These are phyloP conservation scores for Babesia ovis DNA, from an alignment of 169 alveolate genomes.

Conservation along the genomic window DNA sequence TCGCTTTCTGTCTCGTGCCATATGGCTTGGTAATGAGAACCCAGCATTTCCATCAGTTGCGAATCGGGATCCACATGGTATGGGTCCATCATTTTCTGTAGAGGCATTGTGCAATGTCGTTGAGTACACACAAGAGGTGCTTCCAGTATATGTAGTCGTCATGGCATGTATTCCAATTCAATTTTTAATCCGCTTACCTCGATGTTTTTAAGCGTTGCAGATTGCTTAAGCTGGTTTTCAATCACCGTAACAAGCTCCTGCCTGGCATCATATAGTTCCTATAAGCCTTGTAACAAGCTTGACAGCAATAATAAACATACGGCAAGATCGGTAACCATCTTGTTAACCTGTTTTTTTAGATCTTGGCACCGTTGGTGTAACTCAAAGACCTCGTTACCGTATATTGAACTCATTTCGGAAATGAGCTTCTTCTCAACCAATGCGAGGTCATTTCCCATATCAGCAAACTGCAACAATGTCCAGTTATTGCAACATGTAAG, in stretches of 20 bases:
- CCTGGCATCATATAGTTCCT: conserved; percentile 37
- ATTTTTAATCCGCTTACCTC: conserved; percentile 10
- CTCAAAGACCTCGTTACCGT: conserved; percentile 43
- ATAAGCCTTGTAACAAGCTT: background rate
- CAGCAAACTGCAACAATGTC: conserved; percentile 30
- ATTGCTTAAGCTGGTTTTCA: conserved; percentile 12
- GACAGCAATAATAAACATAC: conserved; percentile 10
- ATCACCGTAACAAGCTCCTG: conserved; percentile 9
- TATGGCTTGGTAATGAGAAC: background rate
- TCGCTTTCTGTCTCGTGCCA: conserved; percentile 15
- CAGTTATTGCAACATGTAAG: background rate
- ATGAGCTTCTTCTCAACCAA: conserved; percentile 53
- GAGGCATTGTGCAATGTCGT: background rate
- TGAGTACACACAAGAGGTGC: too few relatives aligned
- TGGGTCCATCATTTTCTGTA: conserved; percentile 11
- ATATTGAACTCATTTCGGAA: conserved; percentile 32
- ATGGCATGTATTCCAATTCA: too few relatives aligned
- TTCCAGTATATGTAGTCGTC: too few relatives aligned
- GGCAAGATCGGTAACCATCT: background rate
- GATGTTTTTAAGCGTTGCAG: conserved; percentile 18
- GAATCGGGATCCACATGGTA: conserved; percentile 12
- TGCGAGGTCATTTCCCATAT: conserved; percentile 37
- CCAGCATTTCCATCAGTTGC: conserved; percentile 22
- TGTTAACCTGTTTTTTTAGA: conserved; percentile 15
- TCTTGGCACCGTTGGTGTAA: conserved; percentile 4